Percentiles rank a stretch among this genome's conserved stretches.
Conservation (phyloP, 306 rosid genomes). For the Geum urbanum region DNA sequence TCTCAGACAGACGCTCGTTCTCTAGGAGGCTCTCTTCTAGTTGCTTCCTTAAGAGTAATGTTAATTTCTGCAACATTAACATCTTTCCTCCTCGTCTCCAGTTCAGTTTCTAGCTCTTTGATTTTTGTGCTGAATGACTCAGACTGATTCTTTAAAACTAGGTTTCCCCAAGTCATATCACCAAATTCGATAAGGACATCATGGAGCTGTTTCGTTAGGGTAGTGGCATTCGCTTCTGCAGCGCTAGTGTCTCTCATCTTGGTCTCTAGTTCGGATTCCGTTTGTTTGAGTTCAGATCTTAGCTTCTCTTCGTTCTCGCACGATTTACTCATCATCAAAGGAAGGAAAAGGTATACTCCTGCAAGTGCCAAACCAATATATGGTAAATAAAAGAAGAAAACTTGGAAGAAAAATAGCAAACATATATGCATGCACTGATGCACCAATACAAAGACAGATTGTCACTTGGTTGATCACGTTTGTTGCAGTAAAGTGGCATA, state of each 20-base stretch:
- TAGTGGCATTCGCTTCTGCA: slow-evolving; percentile 62
- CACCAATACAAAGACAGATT: no score
- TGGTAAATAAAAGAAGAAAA: neutral
- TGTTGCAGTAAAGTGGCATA: no score
- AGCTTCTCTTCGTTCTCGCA: neutral
- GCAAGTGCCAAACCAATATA: neutral
- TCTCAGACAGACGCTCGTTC: slow-evolving; percentile 70
- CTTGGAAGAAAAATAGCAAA: no score
- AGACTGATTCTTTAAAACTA: slow-evolving; percentile 51
- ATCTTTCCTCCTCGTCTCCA: neutral
- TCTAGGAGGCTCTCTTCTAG: slow-evolving; percentile 78
- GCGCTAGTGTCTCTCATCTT: slow-evolving; percentile 43
- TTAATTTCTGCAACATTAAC: neutral
- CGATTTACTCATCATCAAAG: neutral
- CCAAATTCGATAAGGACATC: slow-evolving; percentile 80
- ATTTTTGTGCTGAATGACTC: slow-evolving; percentile 33
- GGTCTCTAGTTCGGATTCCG: slow-evolving; percentile 53
- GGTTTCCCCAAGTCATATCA: slow-evolving; percentile 69
- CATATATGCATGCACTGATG: no score
- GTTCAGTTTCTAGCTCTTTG: neutral
- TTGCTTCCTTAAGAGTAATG: slow-evolving; percentile 29
- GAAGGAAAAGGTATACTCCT: neutral
- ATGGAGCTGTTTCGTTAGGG: slow-evolving; percentile 75
- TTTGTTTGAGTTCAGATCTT: slow-evolving; percentile 20
- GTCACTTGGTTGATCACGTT: no score